Conservation (phyloP, 148 eudicot genomes). For the Fagopyrum esculentum region DNA sequence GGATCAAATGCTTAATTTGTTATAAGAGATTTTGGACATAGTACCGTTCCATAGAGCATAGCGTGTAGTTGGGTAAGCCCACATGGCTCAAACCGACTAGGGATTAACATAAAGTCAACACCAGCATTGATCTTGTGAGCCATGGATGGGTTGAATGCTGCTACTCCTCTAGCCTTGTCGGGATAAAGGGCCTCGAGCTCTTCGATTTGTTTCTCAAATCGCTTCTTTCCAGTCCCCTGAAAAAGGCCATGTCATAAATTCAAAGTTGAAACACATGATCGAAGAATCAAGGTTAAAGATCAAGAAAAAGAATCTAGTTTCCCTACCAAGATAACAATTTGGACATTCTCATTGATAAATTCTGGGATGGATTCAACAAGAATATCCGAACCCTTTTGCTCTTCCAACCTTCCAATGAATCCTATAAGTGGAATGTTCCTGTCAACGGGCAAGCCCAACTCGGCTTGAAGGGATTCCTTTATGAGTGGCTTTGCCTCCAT, state of each 20-base stretch:
- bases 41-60: constrained; percentile 86
- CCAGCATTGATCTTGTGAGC: constrained; percentile 88
- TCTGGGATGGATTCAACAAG: constrained; percentile 60
- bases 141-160: constrained; percentile 63
- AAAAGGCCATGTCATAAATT: not conserved
- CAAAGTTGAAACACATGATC: not conserved
- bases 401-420: constrained; percentile 89
- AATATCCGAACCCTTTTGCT: constrained; percentile 97
- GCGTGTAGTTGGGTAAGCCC: constrained; percentile 86
- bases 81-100: constrained; percentile 96
- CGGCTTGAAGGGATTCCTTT: constrained; percentile 87
- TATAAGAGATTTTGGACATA: not conserved
- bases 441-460: constrained; percentile 71
- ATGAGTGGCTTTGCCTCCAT: constrained; percentile 59
- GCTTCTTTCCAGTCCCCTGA: constrained; percentile 86
- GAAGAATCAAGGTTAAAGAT: not conserved
- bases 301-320: not conserved
- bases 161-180: constrained; percentile 70
- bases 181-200: constrained; percentile 62
- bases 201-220: constrained; percentile 63
- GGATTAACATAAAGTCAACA: constrained; percentile 70
- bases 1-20: not conserved
- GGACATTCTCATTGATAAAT: constrained; percentile 54
- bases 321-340: constrained; percentile 70
- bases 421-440: constrained; percentile 72